Base-by-base conservation (phyloP, 805 yeast species). In the Metschnikowia continentalis region DNA sequence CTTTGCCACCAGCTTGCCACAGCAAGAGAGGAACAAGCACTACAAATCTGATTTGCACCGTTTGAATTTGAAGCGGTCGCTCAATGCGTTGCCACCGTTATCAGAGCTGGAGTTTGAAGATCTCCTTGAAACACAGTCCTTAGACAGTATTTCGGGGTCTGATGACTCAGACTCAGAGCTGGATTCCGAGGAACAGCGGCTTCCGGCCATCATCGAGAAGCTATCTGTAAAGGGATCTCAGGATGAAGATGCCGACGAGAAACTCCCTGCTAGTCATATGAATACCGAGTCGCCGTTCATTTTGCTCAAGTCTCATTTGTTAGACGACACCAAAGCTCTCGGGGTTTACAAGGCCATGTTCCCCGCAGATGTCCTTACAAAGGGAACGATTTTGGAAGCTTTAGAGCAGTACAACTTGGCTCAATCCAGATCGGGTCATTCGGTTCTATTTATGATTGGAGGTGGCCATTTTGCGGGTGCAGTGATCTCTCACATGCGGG, bases 391-490 rank as follows among this genome's bases (percentile, higher is more conserved):
- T 6, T 38, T 53, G 5, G 69, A 67, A n/a, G 58, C 51, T 13
- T 40, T 59, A 37, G 41, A 37, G 35, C 17, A 22, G 19, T 54
- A 49, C 39, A 50, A 50, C 40, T 13, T 42, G n/a, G 44, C 58
- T 32, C 77, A 77, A 77, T 57, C 67, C 8, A 46, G 52, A 17
- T 55, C 40, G 47, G 62, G 58, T 3, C 54, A 60, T 0, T 88
- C 96, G 5, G 96, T 96, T 0, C 67, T 94, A 11, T 80, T 94
- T 58, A 89, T 94, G 96, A 80, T 94, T 48, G 97, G 97, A 14
- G 97, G 98, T 41, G 99, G 99, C 39, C 97, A 94, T 70, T 94
- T 94, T 73, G 96, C 98, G 0, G 99, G 94, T 17, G 97, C 97
- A 0, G 86, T 94, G 40, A 76, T 94, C 7, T 82, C 90, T 1